Evolutionary conservation across 192 early-diverging fungal species (phyloP), one percentile per base, ranked within the genome.

Genomic region (Coemansia sp.): DNA sequence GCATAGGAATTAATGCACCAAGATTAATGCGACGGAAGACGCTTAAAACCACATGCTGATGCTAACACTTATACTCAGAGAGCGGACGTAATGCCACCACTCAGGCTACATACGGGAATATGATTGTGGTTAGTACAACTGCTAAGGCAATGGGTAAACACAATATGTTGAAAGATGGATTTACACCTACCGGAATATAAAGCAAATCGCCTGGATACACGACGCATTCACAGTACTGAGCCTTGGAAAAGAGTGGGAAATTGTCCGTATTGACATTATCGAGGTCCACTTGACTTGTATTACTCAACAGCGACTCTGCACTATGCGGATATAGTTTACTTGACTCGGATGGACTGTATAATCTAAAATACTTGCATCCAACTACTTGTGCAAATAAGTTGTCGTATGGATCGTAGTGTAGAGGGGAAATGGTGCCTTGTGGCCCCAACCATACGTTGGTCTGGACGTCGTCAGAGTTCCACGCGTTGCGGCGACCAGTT

Each of bases 51-150:
- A 96, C 61, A 92, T 89, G 62, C 90, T 92, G 9, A 96, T 81
- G 64, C 91, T 93, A 44, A 90, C 87, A 57, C 92, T 94, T 4
- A 69, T 76, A 9, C 77, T 83, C 25, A 91, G 66, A 10, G 90
- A 87, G 51, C 82, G 77, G 25, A 96, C 89, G 64, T 88, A 91
- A 63, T 96, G 93, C 93, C 93, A 96, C 89, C 91, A 95, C 6
- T 82, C 81, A 25, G 86, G 86, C 84, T 87, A 58, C 57, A 69
- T 9, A 22, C 37, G 5, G 59, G 61, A 55, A 19, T 51, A 25
- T 2, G 33, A 42, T 25, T 39, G 17, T 9, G 10, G 13, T 25
- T 27, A 58, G 27, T 45, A 48, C 38, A 63, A 3, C 60, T 44
- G 33, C 48, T 23, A 38, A 33, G 25, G 55, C 13, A 34, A 39